Evolutionary conservation across 1,139 yeast genomes (phyloP).

Genomic region (Zygoascus meyerae): DNA sequence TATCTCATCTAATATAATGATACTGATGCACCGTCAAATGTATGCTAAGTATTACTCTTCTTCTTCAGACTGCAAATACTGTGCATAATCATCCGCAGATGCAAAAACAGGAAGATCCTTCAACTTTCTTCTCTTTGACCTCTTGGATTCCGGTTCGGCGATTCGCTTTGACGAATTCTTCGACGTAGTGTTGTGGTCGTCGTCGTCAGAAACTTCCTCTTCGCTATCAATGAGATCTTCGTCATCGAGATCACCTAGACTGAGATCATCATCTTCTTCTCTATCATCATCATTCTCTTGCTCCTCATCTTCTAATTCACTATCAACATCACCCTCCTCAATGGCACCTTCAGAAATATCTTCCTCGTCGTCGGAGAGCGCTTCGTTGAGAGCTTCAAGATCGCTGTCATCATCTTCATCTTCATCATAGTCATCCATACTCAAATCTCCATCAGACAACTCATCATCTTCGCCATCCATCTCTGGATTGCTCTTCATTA

Average conservation of each 20-base stretch:
- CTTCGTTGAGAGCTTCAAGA: constrained; percentile 33
- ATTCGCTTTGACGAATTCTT: constrained; percentile 24
- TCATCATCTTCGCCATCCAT: constrained; percentile 43
- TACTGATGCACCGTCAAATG: too few relatives aligned
- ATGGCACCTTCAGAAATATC: constrained; percentile 30
- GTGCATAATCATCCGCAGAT: constrained; percentile 81
- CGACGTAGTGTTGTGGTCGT: constrained; percentile 11
- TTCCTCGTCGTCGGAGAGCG: constrained; percentile 25
- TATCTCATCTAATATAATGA: too few relatives aligned
- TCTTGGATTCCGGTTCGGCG: constrained; percentile 30
- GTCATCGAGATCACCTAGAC: constrained; percentile 32
- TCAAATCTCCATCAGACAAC: constrained; percentile 36
- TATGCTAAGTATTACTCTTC: neutral
- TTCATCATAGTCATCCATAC: constrained; percentile 49
- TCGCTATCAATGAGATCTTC: constrained; percentile 20
- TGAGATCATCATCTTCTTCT: constrained; percentile 24
- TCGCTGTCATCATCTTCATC: constrained; percentile 32
- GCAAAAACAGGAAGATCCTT: constrained; percentile 80
- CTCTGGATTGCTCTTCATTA: constrained; percentile 79
- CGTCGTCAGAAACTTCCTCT: constrained; percentile 21
- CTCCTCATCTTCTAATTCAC: constrained; percentile 20
- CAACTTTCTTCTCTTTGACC: constrained; percentile 53
- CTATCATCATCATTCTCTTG: constrained; percentile 31
- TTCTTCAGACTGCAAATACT: constrained; percentile 48
- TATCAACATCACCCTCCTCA: constrained; percentile 18